Conservation (phyloP, 768 basidiomycete species). For the Tubosaeta brunneosetosa region DNA sequence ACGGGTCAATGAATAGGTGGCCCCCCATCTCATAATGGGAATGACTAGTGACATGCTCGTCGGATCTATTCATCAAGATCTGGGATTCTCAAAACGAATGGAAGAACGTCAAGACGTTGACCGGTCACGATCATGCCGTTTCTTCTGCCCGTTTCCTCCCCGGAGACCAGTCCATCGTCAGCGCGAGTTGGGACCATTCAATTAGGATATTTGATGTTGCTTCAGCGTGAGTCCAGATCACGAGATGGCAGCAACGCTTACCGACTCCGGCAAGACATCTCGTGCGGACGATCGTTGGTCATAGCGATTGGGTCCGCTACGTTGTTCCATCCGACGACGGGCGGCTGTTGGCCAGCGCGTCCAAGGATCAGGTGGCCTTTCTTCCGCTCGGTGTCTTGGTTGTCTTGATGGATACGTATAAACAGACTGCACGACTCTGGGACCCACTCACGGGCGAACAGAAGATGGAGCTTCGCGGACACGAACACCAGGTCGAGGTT, state of each 20-base stretch:
- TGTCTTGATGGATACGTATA: background rate
- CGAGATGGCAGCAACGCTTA: conserved; percentile 7
- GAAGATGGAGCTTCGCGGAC: conserved; percentile 80
- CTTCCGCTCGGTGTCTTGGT: background rate
- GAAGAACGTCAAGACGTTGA: conserved; percentile 82
- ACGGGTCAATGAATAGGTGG: background rate
- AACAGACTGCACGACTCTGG: conserved; percentile 73
- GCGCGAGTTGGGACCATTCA: conserved; percentile 83
- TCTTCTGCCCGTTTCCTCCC: conserved; percentile 84
- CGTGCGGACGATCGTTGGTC: conserved; percentile 69
- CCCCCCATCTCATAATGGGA: conserved; percentile 1
- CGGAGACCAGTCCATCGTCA: conserved; percentile 77
- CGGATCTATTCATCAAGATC: conserved; percentile 86
- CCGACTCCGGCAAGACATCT: conserved; percentile 49
- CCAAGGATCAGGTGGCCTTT: conserved; percentile 74
- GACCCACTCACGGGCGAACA: conserved; percentile 69
- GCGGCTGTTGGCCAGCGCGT: conserved; percentile 69
- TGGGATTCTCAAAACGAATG: conserved; percentile 91
- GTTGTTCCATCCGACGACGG: conserved; percentile 68
- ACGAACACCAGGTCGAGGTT: conserved; percentile 82
- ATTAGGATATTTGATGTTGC: conserved; percentile 85
- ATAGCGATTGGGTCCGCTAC: conserved; percentile 82
- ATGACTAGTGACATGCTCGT: conserved; percentile 54
- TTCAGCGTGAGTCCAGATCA: conserved; percentile 57
- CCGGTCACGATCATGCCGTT: conserved; percentile 89